phyloP scores from a whole-genome alignment of 805 yeast genomes.

The Barnettozyma populi region DNA sequence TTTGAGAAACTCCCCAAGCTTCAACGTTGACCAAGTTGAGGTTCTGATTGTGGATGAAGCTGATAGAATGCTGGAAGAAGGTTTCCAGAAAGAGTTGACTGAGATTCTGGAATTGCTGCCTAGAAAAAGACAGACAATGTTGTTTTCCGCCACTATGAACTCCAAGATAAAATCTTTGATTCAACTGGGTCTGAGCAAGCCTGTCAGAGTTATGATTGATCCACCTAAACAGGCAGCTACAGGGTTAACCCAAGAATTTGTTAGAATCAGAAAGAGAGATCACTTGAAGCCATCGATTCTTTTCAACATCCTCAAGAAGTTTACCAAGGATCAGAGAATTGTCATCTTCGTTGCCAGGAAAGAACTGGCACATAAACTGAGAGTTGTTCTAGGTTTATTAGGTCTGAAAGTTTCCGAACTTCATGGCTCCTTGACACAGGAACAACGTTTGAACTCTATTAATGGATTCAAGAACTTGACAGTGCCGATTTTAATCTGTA shows the following conservation, averaged over 20 bases:
- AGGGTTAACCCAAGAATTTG: constrained; percentile 90
- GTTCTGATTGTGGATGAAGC: constrained; percentile 95
- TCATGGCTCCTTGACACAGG: constrained; percentile 83
- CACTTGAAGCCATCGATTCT: constrained; percentile 77
- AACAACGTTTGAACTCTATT: constrained; percentile 84
- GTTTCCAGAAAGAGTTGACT: constrained; percentile 90
- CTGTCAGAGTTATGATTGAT: constrained; percentile 92
- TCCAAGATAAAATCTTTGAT: constrained; percentile 84
- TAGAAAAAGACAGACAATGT: constrained; percentile 83
- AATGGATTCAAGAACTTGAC: constrained; percentile 74
- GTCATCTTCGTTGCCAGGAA: constrained; percentile 92
- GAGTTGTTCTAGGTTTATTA: constrained; percentile 68
- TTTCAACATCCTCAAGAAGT: constrained; percentile 59
- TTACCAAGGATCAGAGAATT: constrained; percentile 62
- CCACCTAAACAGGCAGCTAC: constrained; percentile 93
- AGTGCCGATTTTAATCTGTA: constrained; percentile 88
- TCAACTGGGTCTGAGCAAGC: constrained; percentile 80
- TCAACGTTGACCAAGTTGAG: constrained; percentile 86
- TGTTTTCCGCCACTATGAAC: constrained; percentile 98
- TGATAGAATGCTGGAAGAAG: constrained; percentile 98
- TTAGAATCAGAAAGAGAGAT: constrained; percentile 89
- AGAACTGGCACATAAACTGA: constrained; percentile 80
- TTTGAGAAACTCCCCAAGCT: constrained; percentile 89
- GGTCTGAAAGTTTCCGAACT: constrained; percentile 77
- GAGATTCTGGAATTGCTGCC: constrained; percentile 88